Percentiles rank a stretch among this genome's conserved stretches.
Conservation (phyloP, 345 rosid genomes). For the Linum usitatissimum region DNA sequence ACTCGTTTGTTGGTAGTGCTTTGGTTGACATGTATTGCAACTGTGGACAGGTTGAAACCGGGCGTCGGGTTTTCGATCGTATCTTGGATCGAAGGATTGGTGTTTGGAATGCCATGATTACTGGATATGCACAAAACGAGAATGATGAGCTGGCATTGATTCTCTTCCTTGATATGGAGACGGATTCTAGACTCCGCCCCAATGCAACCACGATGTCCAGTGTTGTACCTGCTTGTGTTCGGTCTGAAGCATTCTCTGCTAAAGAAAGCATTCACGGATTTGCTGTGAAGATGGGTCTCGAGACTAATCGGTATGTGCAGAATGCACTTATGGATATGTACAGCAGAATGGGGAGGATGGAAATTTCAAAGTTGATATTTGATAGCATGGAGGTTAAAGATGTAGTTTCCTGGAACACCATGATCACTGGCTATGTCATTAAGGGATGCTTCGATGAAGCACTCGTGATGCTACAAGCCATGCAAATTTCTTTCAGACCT, state of each 20-base stretch:
- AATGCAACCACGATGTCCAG: constrained; percentile 83
- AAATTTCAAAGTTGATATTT: constrained; percentile 46
- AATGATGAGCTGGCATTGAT: constrained; percentile 49
- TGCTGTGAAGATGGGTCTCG: constrained; percentile 57
- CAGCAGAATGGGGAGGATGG: constrained; percentile 54
- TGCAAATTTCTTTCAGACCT: too few relatives aligned
- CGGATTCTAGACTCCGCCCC: constrained; percentile 37
- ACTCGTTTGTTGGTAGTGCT: constrained; percentile 85
- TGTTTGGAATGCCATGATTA: constrained; percentile 87
- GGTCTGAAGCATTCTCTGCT: constrained; percentile 37
- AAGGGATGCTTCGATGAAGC: constrained; percentile 48
- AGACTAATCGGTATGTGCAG: constrained; percentile 50
- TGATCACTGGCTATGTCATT: constrained; percentile 62
- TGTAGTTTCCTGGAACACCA: constrained; percentile 78
- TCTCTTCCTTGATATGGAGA: constrained; percentile 67
- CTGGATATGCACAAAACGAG: constrained; percentile 77
- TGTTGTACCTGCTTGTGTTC: constrained; percentile 63
- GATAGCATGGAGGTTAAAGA: constrained; percentile 54
- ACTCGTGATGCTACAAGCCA: constrained; percentile 43
- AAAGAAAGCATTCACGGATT: constrained; percentile 73
- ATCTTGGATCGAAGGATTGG: constrained; percentile 35
- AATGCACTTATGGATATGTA: constrained; percentile 90
- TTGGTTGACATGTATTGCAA: constrained; percentile 93
- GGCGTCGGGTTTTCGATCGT: constrained; percentile 49
- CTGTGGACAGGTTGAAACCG: constrained; percentile 51